Percentiles rank a stretch among this genome's conserved stretches.
Evolutionary conservation across 2,329 filamentous ascomycete species (phyloP).

Genomic region (Fusarium sp.): DNA sequence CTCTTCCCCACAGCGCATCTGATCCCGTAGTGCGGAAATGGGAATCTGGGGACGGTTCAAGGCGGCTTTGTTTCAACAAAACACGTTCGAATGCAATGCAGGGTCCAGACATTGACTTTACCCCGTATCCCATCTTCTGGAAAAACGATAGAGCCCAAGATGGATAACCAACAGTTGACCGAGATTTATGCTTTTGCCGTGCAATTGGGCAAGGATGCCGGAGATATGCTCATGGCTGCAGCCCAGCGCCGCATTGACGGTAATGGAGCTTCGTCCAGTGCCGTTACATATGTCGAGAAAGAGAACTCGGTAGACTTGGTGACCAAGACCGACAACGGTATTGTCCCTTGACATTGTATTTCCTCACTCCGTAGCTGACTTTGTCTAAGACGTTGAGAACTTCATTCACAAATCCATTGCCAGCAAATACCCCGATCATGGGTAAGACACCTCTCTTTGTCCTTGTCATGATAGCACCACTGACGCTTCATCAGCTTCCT

Average conservation of each 20-base stretch:
- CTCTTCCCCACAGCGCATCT: conserved; percentile 40
- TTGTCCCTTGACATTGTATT: conserved; percentile 15
- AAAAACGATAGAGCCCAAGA: conserved; percentile 32
- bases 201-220: conserved; percentile 78
- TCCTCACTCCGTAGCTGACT: background rate
- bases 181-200: conserved; percentile 80
- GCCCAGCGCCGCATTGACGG: conserved; percentile 56
- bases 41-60: conserved; percentile 35
- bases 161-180: conserved; percentile 66
- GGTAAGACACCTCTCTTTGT: conserved; percentile 60
- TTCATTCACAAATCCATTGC: conserved; percentile 76
- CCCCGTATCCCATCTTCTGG: conserved; percentile 13
- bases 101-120: conserved; percentile 9
- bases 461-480: conserved; percentile 5
- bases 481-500: conserved; percentile 70
- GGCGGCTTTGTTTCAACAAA: conserved; percentile 40
- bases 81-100: conserved; percentile 1
- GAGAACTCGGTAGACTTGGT: conserved; percentile 84
- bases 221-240: conserved; percentile 75
- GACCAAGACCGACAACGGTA: conserved; percentile 82
- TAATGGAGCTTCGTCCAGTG: conserved; percentile 28
- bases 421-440: conserved; percentile 74
- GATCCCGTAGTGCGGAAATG: conserved; percentile 37
- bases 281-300: conserved; percentile 68
- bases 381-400: conserved; percentile 74